Base-by-base conservation (phyloP, 192 early-diverging fungal species). In the Entomortierella lignicola region DNA sequence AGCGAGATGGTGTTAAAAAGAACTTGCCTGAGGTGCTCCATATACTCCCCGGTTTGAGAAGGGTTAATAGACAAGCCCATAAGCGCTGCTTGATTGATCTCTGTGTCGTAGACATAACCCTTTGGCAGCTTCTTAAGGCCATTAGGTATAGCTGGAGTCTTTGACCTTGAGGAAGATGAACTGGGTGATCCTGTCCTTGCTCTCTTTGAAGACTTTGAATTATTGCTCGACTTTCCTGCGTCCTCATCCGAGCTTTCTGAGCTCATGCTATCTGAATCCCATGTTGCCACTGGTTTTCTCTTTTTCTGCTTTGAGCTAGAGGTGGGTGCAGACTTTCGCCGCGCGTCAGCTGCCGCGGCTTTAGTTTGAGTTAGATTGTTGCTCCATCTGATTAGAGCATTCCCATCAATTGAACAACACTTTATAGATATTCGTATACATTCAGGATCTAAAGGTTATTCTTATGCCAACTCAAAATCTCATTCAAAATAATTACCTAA, bases 251-350 rank as follows among this genome's bases (percentile, higher is more conserved):
- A 74, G 15, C 51, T 66, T 26, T 42, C 72, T 6, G 72, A 67
- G 52, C 72, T 74, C 72, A 74, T 66, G 25, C 37, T 61, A 29
- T 65, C 72, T 12, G 71, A 73, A 41, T 58, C 62, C 62, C 63
- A 73, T 51, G 55, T 53, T 27, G 25, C 26, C 8, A 47, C 53
- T 31, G 52, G 48, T 20, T 51, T 51, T n/a, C 69, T 42, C 21
- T 71, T 71, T 3, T 61, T 63, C 27, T 42, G 32, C 12, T 30
- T 55, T 60, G 57, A 32, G 47, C 30, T 34, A 41, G 55, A 21
- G 48, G 21, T 53, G 4, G 56, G 32, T 31, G 48, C 60, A 30
- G 48, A n/a, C 50, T 69, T 69, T 39, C 67, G 67, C 17, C 67
- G 67, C 13, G 67, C 31, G 34, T 69, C 60, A 25, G 67, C 20